Percentiles rank a stretch among this genome's conserved stretches.
phyloP scores from a whole-genome alignment of 257 asterid species.

The Mentha longifolia region DNA sequence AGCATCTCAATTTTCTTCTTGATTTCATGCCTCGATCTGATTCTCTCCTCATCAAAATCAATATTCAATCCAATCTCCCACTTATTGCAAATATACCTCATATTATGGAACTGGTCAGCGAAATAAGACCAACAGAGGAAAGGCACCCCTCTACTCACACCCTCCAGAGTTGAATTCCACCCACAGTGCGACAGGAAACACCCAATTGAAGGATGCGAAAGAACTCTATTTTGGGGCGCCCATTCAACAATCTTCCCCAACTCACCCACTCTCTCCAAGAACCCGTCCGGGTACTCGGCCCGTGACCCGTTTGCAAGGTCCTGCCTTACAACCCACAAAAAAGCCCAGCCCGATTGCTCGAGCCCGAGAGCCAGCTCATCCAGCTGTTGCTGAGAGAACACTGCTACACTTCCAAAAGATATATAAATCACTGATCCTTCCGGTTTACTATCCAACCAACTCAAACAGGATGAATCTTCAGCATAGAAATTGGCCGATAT shows the following conservation, averaged over 20 bases:
- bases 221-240: not conserved
- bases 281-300: not conserved
- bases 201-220: not conserved
- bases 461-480: not conserved
- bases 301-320: conserved; percentile 2
- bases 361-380: conserved; percentile 4
- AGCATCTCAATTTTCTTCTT: not conserved
- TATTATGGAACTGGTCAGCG: not conserved
- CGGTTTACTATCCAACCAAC: conserved; percentile 5
- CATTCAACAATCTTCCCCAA: not conserved
- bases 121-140: not conserved
- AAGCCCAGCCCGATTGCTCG: not conserved
- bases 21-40: not conserved
- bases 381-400: not conserved
- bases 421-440: not conserved
- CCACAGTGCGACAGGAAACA: conserved; percentile 6
- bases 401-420: not conserved
- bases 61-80: conserved; percentile 4
- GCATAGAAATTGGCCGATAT: conserved; percentile 27
- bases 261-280: not conserved
- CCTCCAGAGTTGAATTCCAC: not conserved
- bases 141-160: not conserved
- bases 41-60: not conserved
- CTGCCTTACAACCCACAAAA: not conserved
- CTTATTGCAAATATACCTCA: not conserved